Base-by-base conservation (phyloP, 495 filamentous ascomycete species). In the Penicillium pulvis region DNA sequence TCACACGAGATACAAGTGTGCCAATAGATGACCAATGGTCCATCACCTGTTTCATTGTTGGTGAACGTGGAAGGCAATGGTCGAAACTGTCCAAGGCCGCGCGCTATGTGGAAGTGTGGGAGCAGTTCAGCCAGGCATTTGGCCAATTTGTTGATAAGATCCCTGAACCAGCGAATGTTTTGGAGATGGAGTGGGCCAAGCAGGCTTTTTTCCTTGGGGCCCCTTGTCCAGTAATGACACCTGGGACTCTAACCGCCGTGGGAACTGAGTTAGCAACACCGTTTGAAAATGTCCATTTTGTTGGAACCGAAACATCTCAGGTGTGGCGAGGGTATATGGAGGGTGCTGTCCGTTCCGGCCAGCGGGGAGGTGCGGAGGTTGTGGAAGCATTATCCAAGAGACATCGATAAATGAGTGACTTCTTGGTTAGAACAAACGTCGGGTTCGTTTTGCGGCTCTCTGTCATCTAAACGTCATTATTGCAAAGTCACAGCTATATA, bases 301-400 rank as follows among this genome's bases (percentile, higher is more conserved):
- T 69, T 0, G 79, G 79, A 2, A 76, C 76, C 4, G 80, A 82
- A 65, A 78, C 69, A 26, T 64, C 75, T 3, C 57, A 31, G 10
- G 67, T 69, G 19, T 81, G 79, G 78, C 72, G 68, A 56, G 79
- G 79, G 17, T 79, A 78, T 57, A 81, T 83, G 76, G 78, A 81
- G 56, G 79, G 80, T 2, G 80, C 79, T 5, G 55, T 81, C 11
- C 43, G 70, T 10, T 66, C 60, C 31, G 78, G 76, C 0, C 51
- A 71, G 36, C 67, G 69, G 52, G 78, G 65, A 2, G 78, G 71
- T 5, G 57, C 53, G 17, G 78, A 82, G 55, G 72, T 76, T 16
- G 48, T 68, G 16, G 23, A 61, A 30, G 55, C 33, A 9, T 24
- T 39, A 42, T 24, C 35, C 10, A 36, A 9, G 12, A 36, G 33